Evolutionary conservation across 352 stramenopile genomes (phyloP).

Genomic region (Phytophthora multivora): DNA sequence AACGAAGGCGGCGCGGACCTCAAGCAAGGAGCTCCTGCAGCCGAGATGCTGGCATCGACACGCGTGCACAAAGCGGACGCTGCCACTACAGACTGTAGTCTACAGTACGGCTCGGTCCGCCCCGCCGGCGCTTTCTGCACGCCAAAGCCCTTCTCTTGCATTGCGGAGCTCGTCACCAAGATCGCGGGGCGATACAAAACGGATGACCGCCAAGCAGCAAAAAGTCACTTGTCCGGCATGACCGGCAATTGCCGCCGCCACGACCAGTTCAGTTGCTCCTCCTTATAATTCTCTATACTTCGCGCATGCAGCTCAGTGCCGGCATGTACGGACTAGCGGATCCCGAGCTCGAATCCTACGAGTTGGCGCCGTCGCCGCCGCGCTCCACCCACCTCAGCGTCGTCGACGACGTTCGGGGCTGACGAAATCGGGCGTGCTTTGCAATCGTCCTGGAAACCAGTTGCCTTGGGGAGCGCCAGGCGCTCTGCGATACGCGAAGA

Average conservation of each 20-base stretch:
- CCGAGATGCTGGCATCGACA: conserved; percentile 4
- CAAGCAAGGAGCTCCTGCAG: not conserved
- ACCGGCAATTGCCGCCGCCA: not conserved
- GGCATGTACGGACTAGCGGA: conserved; percentile 19
- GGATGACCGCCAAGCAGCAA: conserved; percentile 6
- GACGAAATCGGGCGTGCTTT: conserved; percentile 14
- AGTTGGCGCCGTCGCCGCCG: conserved; percentile 5
- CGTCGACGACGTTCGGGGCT: not conserved
- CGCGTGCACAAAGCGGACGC: conserved; percentile 8
- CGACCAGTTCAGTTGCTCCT: not conserved
- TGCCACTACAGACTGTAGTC: conserved; percentile 1
- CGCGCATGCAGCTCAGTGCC: not conserved
- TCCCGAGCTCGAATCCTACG: conserved; percentile 21
- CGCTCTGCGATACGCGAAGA: conserved; percentile 35
- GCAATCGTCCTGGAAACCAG: conserved; percentile 35
- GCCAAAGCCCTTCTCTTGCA: conserved; percentile 34
- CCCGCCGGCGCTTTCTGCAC: conserved; percentile 12
- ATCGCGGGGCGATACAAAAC: conserved; percentile 17
- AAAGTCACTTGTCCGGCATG: not conserved
- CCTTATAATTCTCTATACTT: not conserved
- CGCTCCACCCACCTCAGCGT: conserved; percentile 12
- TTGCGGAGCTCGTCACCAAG: conserved; percentile 31
- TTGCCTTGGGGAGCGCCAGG: conserved; percentile 12
- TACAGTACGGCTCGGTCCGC: conserved; percentile 21
- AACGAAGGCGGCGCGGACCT: conserved; percentile 6